Evolutionary conservation across 371 early-diverging fungal species (phyloP), one percentile per base, ranked within the genome.

Genomic region (Funneliformis caledonium): DNA sequence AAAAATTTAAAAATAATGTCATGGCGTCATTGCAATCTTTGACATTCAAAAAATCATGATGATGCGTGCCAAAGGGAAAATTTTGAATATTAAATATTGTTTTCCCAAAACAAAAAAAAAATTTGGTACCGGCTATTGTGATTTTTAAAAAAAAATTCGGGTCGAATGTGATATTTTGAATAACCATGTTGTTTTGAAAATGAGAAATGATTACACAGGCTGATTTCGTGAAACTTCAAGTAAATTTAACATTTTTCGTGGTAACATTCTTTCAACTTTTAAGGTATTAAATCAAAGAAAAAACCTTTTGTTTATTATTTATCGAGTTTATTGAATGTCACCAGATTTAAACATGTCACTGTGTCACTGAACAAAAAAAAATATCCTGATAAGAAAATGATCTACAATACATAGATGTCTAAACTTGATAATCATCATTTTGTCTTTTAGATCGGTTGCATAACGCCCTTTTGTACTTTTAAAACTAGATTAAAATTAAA

Each of bases 21-120:
- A 65, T 65, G 12, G 67, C 67, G 67, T 65, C 67, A 33, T 65
- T 42, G 37, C 70, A n/a, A 70, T 70, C 43, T 26, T 70, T 22
- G 10, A 9, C 19, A 2, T 47, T 22, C 45, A 70, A 70, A 70
- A 70, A n/a, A n/a, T n/a, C n/a, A n/a, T n/a, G n/a, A n/a, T n/a
- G n/a, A n/a, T n/a, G n/a, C 47, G 70, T 69, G 43, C 43, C 10
- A 14, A 6, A 8, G n/a, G n/a, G 16, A n/a, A 16, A 37, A 37
- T 16, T 16, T 52, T 8, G 6, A 7, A 56, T 56, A 19, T 56
- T n/a, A n/a, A 56, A 16, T 19, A 0, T 56, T 56, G 16, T 16
- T 16, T 56, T 56, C 16, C 16, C 16, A 16, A 56, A 56, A 19
- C 6, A 56, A 19, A 11, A 50, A 50, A 50, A 47, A 47, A 47